These are phyloP conservation scores for Geranium incanum DNA, from an alignment of 441 rosid species.

Conservation along the genomic window DNA sequence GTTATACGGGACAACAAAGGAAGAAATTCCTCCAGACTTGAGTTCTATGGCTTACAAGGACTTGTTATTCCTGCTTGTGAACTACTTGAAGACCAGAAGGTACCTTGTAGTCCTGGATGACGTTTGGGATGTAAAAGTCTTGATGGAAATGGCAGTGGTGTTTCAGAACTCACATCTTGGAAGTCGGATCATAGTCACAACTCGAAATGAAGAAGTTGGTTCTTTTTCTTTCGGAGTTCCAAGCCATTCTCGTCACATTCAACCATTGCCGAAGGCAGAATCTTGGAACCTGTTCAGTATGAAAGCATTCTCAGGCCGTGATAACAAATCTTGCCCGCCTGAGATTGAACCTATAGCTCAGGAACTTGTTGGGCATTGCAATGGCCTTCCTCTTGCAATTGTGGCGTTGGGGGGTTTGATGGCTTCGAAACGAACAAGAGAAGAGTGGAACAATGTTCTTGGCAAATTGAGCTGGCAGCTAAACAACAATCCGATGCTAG, in stretches of 20 bases:
- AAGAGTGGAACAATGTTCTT: conserved; percentile 31
- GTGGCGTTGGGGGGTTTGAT: conserved; percentile 37
- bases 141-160: conserved; percentile 15
- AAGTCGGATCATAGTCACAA: too few species aligned
- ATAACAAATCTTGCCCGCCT: conserved; percentile 14
- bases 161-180: conserved; percentile 22
- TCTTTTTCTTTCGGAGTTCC: too few species aligned
- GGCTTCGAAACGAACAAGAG: conserved; percentile 20
- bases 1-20: conserved; percentile 22
- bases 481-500: conserved; percentile 27
- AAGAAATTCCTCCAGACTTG: conserved; percentile 20
- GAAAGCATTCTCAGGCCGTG: conserved; percentile 27
- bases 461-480: conserved; percentile 28
- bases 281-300: conserved; percentile 33
- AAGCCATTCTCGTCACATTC: too few species aligned
- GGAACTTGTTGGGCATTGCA: conserved; percentile 25
- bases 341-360: conserved; percentile 24
- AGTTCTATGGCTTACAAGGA: conserved; percentile 25
- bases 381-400: conserved; percentile 32
- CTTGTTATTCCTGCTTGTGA: conserved; percentile 14
- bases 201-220: too few species aligned
- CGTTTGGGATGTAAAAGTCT: conserved; percentile 26
- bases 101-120: conserved; percentile 29
- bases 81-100: conserved; percentile 14
- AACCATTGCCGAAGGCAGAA: conserved; percentile 16